Base-by-base conservation (phyloP, 352 stramenopile genomes). In the Pythium oligandrum region DNA sequence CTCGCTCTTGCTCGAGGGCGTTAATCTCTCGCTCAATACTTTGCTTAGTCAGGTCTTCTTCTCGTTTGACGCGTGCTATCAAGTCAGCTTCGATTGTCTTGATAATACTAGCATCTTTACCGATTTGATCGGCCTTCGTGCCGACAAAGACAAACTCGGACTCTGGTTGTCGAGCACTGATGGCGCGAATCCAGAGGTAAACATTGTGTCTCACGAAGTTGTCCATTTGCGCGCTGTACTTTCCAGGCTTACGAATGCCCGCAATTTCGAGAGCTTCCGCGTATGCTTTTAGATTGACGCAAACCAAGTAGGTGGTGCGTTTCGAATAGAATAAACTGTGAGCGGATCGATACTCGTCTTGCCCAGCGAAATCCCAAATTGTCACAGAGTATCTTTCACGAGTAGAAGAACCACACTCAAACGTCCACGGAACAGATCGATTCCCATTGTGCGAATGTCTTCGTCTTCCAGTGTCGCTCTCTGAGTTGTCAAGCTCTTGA, bases 81-180 rank as follows among this genome's bases (percentile, higher is more conserved):
- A 62, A 33, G 31, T 62, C 55, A 11, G 4, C 33, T 44, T 51
- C 48, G 1, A 53, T 59, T 5, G 4, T 17, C 49, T 42, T 40
- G 3, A 30, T 11, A 1, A n/a, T 30, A 6, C 36, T 12, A 8
- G 35, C 46, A 6, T 43, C 44, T 4, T 59, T 2, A 6, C 12
- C 7, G 12, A 66, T 32, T 12, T 48, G 48, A 34, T 66, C 59
- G 4, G 49, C 35, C 40, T 66, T 64, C 3, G 57, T 64, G 2
- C 57, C 57, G 6, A 64, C 51, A 4, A 64, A 44, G 3, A 55
- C 33, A 47, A 64, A 56, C 26, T 55, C 44, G 12, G 57, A 51
- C n/a, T 64, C 57, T 30, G 51, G 40, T 30, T 59, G 45, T 6
- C 40, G 57, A 10, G 57, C 39, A 12, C 56, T 17, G 32, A 64